A percentile compares a stretch with the other conserved stretches of the same genome.
Evolutionary conservation across 805 yeast genomes (phyloP).

Genomic region (Lipomyces starkeyi): DNA sequence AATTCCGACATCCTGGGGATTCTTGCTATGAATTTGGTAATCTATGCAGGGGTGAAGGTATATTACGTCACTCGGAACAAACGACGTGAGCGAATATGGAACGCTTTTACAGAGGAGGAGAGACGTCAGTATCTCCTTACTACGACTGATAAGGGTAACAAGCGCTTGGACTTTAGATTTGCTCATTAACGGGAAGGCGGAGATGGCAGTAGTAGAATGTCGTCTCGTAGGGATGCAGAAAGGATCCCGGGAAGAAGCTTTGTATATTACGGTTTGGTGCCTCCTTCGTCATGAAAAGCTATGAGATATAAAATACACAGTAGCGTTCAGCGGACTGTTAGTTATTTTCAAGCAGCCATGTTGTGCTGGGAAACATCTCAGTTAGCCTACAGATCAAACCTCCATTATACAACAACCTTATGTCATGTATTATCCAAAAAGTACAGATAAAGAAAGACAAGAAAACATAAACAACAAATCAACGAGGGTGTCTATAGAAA

Average conservation of each 20-base stretch:
- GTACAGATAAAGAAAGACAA: too few relatives aligned
- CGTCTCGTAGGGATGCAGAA: not conserved
- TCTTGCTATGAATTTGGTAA: conserved; percentile 10
- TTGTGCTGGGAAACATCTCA: too few relatives aligned
- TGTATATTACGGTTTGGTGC: too few relatives aligned
- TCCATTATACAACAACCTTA: too few relatives aligned
- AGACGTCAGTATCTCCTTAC: conserved; percentile 52
- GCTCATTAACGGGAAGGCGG: conserved; percentile 37
- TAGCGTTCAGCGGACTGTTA: too few relatives aligned
- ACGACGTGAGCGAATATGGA: conserved; percentile 57
- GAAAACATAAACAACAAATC: too few relatives aligned
- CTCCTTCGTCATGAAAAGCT: too few relatives aligned
- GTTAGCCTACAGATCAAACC: too few relatives aligned
- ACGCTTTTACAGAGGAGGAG: conserved; percentile 55
- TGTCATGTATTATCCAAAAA: too few relatives aligned
- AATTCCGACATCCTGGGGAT: conserved; percentile 44
- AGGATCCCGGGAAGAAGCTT: not conserved
- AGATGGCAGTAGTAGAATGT: conserved; percentile 7
- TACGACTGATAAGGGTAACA: conserved; percentile 58
- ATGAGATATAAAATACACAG: too few relatives aligned
- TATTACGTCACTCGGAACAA: conserved; percentile 12
- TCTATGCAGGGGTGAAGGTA: not conserved
- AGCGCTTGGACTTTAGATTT: conserved; percentile 59
- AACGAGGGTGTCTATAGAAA: too few relatives aligned
- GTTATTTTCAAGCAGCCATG: too few relatives aligned